Conservation (phyloP, 2,329 filamentous ascomycete species). For the Xylariaceae sp. region DNA sequence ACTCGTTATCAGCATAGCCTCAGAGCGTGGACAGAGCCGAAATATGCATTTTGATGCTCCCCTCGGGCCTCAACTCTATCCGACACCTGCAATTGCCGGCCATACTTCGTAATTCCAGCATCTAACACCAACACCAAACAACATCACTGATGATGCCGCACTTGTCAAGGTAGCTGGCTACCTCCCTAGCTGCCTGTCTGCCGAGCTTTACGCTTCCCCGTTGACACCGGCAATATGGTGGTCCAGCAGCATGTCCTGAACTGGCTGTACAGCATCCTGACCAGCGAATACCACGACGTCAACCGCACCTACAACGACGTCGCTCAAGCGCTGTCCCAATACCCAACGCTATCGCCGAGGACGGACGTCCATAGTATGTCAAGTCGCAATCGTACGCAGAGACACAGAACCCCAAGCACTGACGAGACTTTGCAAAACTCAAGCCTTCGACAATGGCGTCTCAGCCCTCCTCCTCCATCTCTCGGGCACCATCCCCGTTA, state of each 20-base stretch:
- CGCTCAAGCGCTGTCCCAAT: slow-evolving; percentile 73
- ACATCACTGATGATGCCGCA: slow-evolving; percentile 19
- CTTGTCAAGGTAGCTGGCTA: slow-evolving; percentile 23
- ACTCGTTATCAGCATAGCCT: too few relatives aligned
- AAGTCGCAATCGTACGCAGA: not conserved
- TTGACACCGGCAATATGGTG: slow-evolving; percentile 46
- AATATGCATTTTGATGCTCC: not conserved
- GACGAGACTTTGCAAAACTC: not conserved
- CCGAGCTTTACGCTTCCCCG: not conserved
- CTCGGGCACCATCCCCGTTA: slow-evolving; percentile 82
- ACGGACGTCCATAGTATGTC: slow-evolving; percentile 90
- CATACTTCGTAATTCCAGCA: not conserved
- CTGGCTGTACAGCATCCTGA: slow-evolving; percentile 91
- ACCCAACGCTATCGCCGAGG: slow-evolving; percentile 73
- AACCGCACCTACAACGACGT: slow-evolving; percentile 91
- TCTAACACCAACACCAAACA: not conserved
- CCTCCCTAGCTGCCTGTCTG: slow-evolving; percentile 1
- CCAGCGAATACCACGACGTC: slow-evolving; percentile 85
- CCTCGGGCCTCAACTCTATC: not conserved
- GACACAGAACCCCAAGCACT: slow-evolving; percentile 4
- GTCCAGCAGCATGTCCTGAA: slow-evolving; percentile 87
- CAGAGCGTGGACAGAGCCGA: too few relatives aligned
- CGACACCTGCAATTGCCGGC: not conserved
- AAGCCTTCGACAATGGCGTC: slow-evolving; percentile 83
- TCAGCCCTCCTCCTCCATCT: slow-evolving; percentile 84